These are phyloP conservation scores for Russula compacta DNA, from an alignment of 768 basidiomycete genomes.

Conservation along the genomic window DNA sequence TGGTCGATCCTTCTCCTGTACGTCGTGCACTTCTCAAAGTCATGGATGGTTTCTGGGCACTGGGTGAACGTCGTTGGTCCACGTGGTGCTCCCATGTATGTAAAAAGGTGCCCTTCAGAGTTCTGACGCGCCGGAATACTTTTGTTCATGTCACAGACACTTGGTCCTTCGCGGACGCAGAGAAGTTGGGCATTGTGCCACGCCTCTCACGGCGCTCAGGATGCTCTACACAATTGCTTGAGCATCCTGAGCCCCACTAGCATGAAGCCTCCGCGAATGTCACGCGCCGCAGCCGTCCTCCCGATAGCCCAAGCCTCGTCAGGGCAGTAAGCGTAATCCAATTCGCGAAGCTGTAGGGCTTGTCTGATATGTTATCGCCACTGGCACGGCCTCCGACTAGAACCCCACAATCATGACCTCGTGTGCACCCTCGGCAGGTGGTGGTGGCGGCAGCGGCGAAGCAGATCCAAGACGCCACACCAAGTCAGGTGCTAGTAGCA, in stretches of 20 bases:
- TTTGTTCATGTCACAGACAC: slow-evolving; percentile 12
- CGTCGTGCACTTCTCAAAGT: too few relatives aligned
- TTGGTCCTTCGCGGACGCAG: slow-evolving; percentile 17
- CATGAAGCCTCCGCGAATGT: not conserved
- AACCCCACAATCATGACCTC: slow-evolving; percentile 30
- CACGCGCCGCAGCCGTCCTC: not conserved
- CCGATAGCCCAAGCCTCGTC: slow-evolving; percentile 27
- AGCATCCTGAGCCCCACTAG: not conserved
- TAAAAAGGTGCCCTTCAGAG: too few relatives aligned
- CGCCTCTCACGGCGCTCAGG: slow-evolving; percentile 14
- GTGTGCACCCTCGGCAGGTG: slow-evolving; percentile 29
- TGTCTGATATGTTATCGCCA: slow-evolving; percentile 22
- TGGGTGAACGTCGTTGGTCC: too few relatives aligned
- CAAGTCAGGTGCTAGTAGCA: not conserved
- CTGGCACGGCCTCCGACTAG: slow-evolving; percentile 29
- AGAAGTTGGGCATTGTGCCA: slow-evolving; percentile 13
- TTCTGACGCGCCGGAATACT: too few relatives aligned
- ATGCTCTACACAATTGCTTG: slow-evolving; percentile 12
- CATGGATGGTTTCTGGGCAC: too few relatives aligned
- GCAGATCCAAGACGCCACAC: slow-evolving; percentile 9
- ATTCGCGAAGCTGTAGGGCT: slow-evolving; percentile 26
- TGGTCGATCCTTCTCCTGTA: too few relatives aligned
- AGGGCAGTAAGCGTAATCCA: slow-evolving; percentile 27
- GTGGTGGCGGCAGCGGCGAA: slow-evolving; percentile 6
- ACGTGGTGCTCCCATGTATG: too few relatives aligned